Base-by-base conservation (phyloP, 2,329 filamentous ascomycete genomes). In the Cordyceps cateniannulata region DNA sequence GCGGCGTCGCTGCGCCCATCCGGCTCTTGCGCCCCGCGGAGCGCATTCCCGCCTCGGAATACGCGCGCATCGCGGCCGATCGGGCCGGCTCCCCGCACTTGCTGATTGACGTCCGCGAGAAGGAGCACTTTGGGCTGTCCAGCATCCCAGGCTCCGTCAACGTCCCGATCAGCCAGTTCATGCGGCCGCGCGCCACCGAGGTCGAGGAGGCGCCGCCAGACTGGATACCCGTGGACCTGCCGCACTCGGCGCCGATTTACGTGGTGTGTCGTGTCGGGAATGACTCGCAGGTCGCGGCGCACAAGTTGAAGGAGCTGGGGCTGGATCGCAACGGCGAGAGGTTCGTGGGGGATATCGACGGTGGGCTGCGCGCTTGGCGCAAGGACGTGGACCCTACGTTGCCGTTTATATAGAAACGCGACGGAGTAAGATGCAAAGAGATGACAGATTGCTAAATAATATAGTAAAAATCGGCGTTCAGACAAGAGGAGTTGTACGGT, bases 61-160 rank as follows among this genome's bases (percentile, higher is more conserved):
- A 91, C 66, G 76, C 79, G 20, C 61, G 66, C 7, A 55, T 70
- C 6, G 51, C 45, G 59, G 53, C 54, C 9, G 64, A 62, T n/a
- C 35, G 32, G 10, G 32, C 32, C 29, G 18, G 7, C 18, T 44
- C 0, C 66, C 69, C 40, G 2, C 85, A 88, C 58, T 69, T 90
- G 1, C 74, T 97, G 2, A 73, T 98, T 2, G 95, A 98, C 65
- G 91, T 96, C 1, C 82, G 95, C 2, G 91, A 96, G 66, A 85
- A 85, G 67, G 89, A 91, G 29, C 91, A 96, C 63, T 97, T 90
- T 65, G 87, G 89, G 18, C 86, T 98, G 49, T 92, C 88, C 64
- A 86, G 81, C 63, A 79, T 99, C 8, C 78, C 85, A 0, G 89
- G 89, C 0, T 91, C 90, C 27, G 75, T 96, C 55, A 97, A 91